These are phyloP conservation scores for Pseudogymnoascus sp. DNA, from an alignment of 2,329 filamentous ascomycete species.

Conservation along the genomic window DNA sequence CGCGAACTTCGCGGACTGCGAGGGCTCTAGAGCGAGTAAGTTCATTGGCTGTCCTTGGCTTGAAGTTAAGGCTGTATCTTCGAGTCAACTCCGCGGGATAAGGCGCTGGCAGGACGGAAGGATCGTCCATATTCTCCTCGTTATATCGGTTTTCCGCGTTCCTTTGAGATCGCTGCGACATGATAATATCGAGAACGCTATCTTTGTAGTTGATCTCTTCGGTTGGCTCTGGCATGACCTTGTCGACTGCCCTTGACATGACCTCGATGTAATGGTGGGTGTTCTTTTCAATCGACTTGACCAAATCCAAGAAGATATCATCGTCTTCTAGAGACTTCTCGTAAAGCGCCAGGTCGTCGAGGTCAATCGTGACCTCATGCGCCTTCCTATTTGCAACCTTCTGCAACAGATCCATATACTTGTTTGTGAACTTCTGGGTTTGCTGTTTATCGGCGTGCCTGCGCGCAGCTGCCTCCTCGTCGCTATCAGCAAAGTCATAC, in stretches of 20 bases:
- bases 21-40: conserved; percentile 56
- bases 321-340: conserved; percentile 63
- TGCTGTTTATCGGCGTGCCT: conserved; percentile 39
- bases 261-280: conserved; percentile 94
- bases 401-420: conserved; percentile 84
- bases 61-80: conserved; percentile 93
- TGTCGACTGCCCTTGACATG: conserved; percentile 79
- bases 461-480: conserved; percentile 48
- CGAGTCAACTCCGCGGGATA: conserved; percentile 90
- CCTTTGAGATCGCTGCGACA: conserved; percentile 79
- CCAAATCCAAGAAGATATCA: conserved; percentile 48
- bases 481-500: conserved; percentile 86
- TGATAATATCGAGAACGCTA: conserved; percentile 92
- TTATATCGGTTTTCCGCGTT: conserved; percentile 67
- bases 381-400: conserved; percentile 72
- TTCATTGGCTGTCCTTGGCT: conserved; percentile 69
- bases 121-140: conserved; percentile 57
- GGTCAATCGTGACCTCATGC: conserved; percentile 72
- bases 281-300: conserved; percentile 80
- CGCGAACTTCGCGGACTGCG: conserved; percentile 87
- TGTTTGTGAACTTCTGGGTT: conserved; percentile 56
- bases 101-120: conserved; percentile 58
- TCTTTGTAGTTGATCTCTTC: conserved; percentile 88
- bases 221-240: conserved; percentile 69
- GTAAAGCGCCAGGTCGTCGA: conserved; percentile 79